Conservation (phyloP, 2,329 filamentous ascomycete genomes). For the Alternaria brassicae region DNA sequence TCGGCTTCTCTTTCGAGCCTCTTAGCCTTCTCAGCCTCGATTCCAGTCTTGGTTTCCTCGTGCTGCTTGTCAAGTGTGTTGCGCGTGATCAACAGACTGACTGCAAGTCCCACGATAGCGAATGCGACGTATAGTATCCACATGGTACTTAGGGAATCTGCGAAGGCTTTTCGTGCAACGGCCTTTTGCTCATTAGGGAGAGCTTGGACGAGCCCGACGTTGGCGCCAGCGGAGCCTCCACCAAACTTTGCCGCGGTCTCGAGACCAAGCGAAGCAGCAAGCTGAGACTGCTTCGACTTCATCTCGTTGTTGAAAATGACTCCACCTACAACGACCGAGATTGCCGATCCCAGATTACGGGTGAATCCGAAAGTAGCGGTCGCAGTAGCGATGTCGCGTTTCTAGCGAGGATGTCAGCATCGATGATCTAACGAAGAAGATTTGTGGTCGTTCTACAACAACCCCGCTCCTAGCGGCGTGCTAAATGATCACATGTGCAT, state of each 20-base stretch:
- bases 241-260: constrained; percentile 61
- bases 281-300: constrained; percentile 60
- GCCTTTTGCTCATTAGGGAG: constrained; percentile 58
- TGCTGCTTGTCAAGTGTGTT: constrained; percentile 54
- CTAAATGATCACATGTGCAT: neutral
- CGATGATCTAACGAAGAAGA: constrained; percentile 3
- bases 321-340: constrained; percentile 75
- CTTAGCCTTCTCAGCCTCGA: constrained; percentile 53
- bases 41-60: constrained; percentile 58
- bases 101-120: constrained; percentile 49
- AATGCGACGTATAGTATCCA: constrained; percentile 59
- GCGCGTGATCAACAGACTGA: constrained; percentile 51
- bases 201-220: constrained; percentile 63
- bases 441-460: neutral
- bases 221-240: constrained; percentile 67
- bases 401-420: constrained; percentile 33
- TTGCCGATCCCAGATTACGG: constrained; percentile 71
- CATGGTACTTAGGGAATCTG: constrained; percentile 55
- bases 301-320: constrained; percentile 81
- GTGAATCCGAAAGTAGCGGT: constrained; percentile 73
- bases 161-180: constrained; percentile 53
- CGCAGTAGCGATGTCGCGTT: constrained; percentile 70
- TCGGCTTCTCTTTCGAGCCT: constrained; percentile 47
- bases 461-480: constrained; percentile 10
- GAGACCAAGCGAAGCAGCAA: constrained; percentile 60